Evolutionary conservation across 106 monocot species (phyloP), one percentile per base, ranked within the genome.

Genomic region (Dioscorea dumetorum): DNA sequence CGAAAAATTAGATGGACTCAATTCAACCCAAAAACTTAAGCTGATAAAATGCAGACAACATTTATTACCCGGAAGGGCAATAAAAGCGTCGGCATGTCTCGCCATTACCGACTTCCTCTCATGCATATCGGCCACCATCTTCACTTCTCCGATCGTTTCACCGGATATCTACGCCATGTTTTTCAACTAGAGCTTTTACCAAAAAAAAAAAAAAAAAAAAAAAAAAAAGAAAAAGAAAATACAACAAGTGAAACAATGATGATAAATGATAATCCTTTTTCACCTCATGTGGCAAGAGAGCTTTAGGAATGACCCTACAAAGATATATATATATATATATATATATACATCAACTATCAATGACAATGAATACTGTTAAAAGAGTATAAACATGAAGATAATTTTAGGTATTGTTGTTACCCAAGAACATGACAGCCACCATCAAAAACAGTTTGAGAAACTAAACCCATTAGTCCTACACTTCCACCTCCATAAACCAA

Each of bases 61-160:
- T 18, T 35, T 17, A 15, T 53, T 31, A 87, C 92, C 92, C 75
- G 92, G 92, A 74, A 88, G 92, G 13, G 92, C 92, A 67, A 93
- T 88, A 74, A 93, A 93, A 33, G 92, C 88, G 70, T 93, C 88
- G 13, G 92, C 80, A 70, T 82, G 74, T 57, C 81, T 93, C 18
- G 92, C 74, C 92, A 93, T 93, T 72, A 81, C 88, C 35, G 88
- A 67, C 82, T 93, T 93, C 66, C 92, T 84, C 73, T 93, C 92
- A 74, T 93, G 92, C 92, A 93, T 93, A 74, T 83, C 81, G 50
- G 88, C 88, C 48, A 93, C 92, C 49, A 41, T 78, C 22, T 79
- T 93, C 50, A 79, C 75, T 67, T 93, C 88, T 61, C 88, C 92
- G 48, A 93, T 67, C 20, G 80, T 80, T 51, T 88, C 76, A 70